phyloP scores from a whole-genome alignment of 176 grass and related monocot species.

The Typha latifolia region DNA sequence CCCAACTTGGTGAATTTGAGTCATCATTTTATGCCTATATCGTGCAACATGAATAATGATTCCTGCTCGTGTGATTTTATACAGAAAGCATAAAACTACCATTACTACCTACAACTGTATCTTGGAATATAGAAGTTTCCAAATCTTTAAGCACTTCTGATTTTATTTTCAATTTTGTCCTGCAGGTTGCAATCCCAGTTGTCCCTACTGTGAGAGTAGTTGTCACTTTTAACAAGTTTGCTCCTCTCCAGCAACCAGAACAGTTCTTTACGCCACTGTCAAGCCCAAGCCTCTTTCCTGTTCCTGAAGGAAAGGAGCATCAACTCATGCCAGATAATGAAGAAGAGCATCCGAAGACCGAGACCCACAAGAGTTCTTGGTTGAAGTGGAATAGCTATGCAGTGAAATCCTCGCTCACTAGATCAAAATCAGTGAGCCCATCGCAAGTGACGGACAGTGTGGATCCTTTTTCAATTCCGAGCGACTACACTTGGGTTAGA shows the following conservation, averaged over 20 bases:
- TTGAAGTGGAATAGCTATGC: slow-evolving; percentile 38
- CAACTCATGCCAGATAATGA: slow-evolving; percentile 20
- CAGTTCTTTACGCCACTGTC: slow-evolving; percentile 97
- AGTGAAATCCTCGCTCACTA: slow-evolving; percentile 26
- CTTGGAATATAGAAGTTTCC: neutral
- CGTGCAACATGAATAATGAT: too few species aligned
- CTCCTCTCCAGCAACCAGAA: slow-evolving; percentile 64
- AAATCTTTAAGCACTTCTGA: neutral
- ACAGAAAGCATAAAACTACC: too few species aligned
- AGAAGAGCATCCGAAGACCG: slow-evolving; percentile 25
- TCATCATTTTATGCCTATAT: too few species aligned
- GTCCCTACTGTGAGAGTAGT: slow-evolving; percentile 85
- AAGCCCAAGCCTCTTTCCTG: slow-evolving; percentile 65
- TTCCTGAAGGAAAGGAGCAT: slow-evolving; percentile 26
- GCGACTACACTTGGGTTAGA: slow-evolving; percentile 74
- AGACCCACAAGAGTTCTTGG: slow-evolving; percentile 60
- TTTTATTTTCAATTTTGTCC: slow-evolving; percentile 2
- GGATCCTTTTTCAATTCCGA: slow-evolving; percentile 69
- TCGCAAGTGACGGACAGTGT: slow-evolving; percentile 64
- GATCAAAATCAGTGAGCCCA: slow-evolving; percentile 59
- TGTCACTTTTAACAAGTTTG: slow-evolving; percentile 88
- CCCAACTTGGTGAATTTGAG: too few species aligned
- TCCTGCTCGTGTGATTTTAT: too few species aligned
- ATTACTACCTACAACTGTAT: neutral
- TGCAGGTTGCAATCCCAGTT: slow-evolving; percentile 92